Percentiles rank a stretch among this genome's conserved stretches.
Conservation (phyloP, 345 rosid species). For the Gossypium rotundifolium region DNA sequence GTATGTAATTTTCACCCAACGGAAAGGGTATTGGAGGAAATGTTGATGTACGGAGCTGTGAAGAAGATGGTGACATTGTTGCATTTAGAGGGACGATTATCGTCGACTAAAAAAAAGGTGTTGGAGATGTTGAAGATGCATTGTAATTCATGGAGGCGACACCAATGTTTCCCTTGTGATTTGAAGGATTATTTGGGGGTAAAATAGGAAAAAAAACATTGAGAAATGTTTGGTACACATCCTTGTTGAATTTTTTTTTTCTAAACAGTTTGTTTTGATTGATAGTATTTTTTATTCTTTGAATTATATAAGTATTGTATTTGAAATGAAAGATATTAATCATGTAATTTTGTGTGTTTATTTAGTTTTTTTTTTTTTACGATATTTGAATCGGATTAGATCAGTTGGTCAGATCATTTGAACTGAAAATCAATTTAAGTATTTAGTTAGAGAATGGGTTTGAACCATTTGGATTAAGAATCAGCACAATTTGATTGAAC, state of each 20-base stretch:
- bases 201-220: too few species aligned
- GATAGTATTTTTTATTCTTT: background rate
- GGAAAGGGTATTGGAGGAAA: constrained; percentile 5
- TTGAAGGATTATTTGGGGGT: constrained; percentile 4
- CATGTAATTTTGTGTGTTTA: background rate
- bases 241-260: too few species aligned
- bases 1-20: background rate
- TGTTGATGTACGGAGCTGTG: background rate
- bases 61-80: constrained; percentile 3
- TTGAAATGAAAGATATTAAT: too few species aligned
- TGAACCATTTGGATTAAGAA: too few species aligned
- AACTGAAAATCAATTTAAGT: too few species aligned
- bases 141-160: background rate
- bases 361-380: too few species aligned
- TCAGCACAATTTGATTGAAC: too few species aligned
- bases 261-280: background rate
- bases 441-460: too few species aligned
- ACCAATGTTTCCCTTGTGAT: background rate
- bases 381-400: too few species aligned
- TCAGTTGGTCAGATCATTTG: too few species aligned
- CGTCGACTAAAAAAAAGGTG: background rate
- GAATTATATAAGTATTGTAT: too few species aligned
- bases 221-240: too few species aligned
- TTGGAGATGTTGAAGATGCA: constrained; percentile 3
- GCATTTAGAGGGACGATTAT: background rate